Evolutionary conservation across 768 basidiomycete genomes (phyloP).

Genomic region (Lentinus brumalis): DNA sequence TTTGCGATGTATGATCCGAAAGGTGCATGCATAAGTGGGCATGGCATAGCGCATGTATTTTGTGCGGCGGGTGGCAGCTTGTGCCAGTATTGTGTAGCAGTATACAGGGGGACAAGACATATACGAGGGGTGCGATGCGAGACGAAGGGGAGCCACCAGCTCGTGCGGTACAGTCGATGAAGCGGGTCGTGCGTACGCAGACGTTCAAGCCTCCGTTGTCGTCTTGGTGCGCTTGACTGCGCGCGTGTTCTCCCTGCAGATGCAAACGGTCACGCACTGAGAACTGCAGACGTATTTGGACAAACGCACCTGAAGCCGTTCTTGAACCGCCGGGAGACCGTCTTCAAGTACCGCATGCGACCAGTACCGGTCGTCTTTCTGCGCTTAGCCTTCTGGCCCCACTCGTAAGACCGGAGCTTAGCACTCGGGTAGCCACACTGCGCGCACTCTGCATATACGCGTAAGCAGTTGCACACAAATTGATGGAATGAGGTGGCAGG

Average conservation of each 20-base stretch:
- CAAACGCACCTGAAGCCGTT: conserved; percentile 86
- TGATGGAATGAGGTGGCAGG: background rate
- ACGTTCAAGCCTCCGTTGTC: conserved; percentile 48
- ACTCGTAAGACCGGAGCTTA: conserved; percentile 94
- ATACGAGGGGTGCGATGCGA: conserved; percentile 22
- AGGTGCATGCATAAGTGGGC: conserved; percentile 22
- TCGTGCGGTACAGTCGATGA: conserved; percentile 11
- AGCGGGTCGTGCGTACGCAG: conserved; percentile 3
- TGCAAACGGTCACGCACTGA: background rate
- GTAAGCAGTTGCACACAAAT: background rate
- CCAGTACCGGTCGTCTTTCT: conserved; percentile 99
- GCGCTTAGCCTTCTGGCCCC: conserved; percentile 99
- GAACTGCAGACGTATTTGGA: background rate
- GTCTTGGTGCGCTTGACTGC: conserved; percentile 84
- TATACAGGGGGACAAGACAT: conserved; percentile 26
- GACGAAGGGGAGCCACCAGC: conserved; percentile 22
- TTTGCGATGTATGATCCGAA: background rate
- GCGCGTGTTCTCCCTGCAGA: conserved; percentile 78
- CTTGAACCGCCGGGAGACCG: conserved; percentile 95
- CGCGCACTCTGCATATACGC: conserved; percentile 68
- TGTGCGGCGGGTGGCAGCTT: conserved; percentile 25
- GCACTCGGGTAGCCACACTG: conserved; percentile 97
- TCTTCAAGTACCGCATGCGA: conserved; percentile 91
- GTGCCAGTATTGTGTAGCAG: conserved; percentile 22
- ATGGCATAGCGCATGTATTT: conserved; percentile 35